These are phyloP conservation scores for Xylariaceae sp. DNA, from an alignment of 2,329 filamentous ascomycete species.

Conservation along the genomic window DNA sequence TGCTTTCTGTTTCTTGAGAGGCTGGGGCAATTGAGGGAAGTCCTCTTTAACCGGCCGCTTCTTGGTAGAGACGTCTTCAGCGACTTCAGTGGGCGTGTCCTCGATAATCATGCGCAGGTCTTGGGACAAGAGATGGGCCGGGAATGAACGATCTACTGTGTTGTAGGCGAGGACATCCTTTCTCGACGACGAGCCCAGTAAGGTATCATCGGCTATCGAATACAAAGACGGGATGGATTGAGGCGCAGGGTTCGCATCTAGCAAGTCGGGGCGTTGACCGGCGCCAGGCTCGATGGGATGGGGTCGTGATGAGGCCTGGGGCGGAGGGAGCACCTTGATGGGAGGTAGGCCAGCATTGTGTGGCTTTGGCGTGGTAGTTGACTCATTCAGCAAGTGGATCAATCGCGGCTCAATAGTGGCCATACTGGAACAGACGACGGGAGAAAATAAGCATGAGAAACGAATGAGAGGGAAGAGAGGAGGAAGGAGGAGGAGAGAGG, in stretches of 20 bases:
- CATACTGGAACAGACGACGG: conserved; percentile 42
- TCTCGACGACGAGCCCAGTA: conserved; percentile 19
- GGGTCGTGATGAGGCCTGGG: conserved; percentile 38
- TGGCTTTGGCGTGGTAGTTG: conserved; percentile 42
- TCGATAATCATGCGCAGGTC: conserved; percentile 43
- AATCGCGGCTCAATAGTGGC: conserved; percentile 63
- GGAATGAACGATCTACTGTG: conserved; percentile 23
- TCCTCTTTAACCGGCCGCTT: conserved; percentile 57
- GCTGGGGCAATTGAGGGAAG: conserved; percentile 58
- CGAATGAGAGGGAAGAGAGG: conserved; percentile 19
- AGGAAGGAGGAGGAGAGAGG: conserved; percentile 6
- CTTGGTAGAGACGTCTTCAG: conserved; percentile 46
- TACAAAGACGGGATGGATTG: conserved; percentile 29
- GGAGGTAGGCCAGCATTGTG: conserved; percentile 49
- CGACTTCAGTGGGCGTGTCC: conserved; percentile 36
- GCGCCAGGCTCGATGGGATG: conserved; percentile 47
- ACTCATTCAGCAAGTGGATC: conserved; percentile 59
- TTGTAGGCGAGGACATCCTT: conserved; percentile 22
- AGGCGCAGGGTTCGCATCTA: conserved; percentile 25
- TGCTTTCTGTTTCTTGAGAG: conserved; percentile 59
- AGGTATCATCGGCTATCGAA: conserved; percentile 26
- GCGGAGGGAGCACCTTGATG: conserved; percentile 43
- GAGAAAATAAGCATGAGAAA: conserved; percentile 36
- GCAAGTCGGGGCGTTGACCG: conserved; percentile 37
- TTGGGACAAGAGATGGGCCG: conserved; percentile 36